These are phyloP conservation scores for Pezicula carpinea DNA, from an alignment of 2,329 filamentous ascomycete genomes.

Conservation along the genomic window DNA sequence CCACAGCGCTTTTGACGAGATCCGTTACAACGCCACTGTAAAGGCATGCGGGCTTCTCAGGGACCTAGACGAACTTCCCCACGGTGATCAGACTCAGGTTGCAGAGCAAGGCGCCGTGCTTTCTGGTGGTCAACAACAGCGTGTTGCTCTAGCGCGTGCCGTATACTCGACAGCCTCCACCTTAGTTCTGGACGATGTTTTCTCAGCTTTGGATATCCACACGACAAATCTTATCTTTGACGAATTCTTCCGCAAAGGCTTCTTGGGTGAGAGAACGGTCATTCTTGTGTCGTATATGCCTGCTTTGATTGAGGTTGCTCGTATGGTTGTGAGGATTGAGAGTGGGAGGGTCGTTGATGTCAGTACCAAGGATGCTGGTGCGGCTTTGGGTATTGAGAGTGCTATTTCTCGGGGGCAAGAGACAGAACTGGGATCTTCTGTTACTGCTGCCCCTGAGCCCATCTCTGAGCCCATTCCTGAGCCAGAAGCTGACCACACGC, in stretches of 20 bases:
- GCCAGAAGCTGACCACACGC: neutral
- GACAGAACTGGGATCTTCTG: too few relatives aligned
- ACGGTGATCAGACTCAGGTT: constrained; percentile 16
- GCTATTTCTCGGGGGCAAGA: too few relatives aligned
- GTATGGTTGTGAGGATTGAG: neutral
- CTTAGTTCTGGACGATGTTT: constrained; percentile 17
- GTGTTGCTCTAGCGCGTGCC: constrained; percentile 32
- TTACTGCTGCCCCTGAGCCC: too few relatives aligned
- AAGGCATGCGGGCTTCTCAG: constrained; percentile 12
- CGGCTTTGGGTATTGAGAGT: too few relatives aligned
- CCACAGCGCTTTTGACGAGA: constrained; percentile 15
- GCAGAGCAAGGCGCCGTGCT: constrained; percentile 9
- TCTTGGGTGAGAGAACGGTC: constrained; percentile 1
- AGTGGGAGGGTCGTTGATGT: neutral
- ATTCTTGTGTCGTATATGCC: neutral
- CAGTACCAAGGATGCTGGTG: neutral
- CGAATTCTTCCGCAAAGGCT: constrained; percentile 1
- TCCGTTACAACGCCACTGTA: constrained; percentile 19
- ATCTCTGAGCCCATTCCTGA: too few relatives aligned
- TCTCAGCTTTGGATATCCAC: constrained; percentile 15
- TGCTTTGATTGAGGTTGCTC: neutral
- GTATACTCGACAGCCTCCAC: constrained; percentile 10
- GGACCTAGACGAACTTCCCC: constrained; percentile 14
- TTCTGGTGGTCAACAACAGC: constrained; percentile 15
- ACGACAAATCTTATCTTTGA: constrained; percentile 11